Conservation (phyloP, 495 filamentous ascomycete species). For the Talaromyces wortmannii region DNA sequence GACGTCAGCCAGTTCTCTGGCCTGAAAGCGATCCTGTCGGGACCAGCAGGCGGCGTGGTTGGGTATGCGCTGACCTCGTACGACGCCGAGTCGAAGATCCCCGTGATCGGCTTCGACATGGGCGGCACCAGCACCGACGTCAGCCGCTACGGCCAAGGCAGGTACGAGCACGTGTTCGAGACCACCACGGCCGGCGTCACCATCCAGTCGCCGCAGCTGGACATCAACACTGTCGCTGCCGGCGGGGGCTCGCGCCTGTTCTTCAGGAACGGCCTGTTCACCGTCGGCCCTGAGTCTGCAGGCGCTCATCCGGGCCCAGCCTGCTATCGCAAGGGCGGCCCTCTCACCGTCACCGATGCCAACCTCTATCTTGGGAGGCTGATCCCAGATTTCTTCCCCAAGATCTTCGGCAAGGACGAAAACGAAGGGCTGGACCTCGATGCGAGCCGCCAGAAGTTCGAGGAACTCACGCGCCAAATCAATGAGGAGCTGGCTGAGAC, state of each 20-base stretch:
- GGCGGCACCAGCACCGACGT: conserved; percentile 81
- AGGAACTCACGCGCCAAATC: conserved; percentile 63
- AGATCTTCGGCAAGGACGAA: conserved; percentile 82
- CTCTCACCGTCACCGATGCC: conserved; percentile 78
- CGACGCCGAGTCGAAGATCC: conserved; percentile 68
- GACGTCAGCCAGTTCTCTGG: conserved; percentile 35
- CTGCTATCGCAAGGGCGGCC: conserved; percentile 82
- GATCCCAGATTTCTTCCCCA: conserved; percentile 81
- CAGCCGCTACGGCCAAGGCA: conserved; percentile 71
- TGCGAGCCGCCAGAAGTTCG: conserved; percentile 62
- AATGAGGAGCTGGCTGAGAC: conserved; percentile 48
- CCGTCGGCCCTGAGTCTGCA: conserved; percentile 79
- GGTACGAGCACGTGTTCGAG: conserved; percentile 89
- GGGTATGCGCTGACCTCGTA: conserved; percentile 83
- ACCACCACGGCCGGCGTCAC: conserved; percentile 87
- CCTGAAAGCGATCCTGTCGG: conserved; percentile 38
- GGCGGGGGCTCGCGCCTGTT: conserved; percentile 83
- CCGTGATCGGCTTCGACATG: conserved; percentile 90
- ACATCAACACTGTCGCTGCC: conserved; percentile 87
- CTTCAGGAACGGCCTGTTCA: conserved; percentile 78
- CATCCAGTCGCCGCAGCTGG: conserved; percentile 78
- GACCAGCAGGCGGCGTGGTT: conserved; percentile 56
- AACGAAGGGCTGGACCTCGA: conserved; percentile 67
- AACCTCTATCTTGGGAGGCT: conserved; percentile 75
- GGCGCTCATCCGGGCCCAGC: conserved; percentile 80